These are phyloP conservation scores for Aquilaria agallochum DNA, from an alignment of 441 rosid species.

Conservation along the genomic window DNA sequence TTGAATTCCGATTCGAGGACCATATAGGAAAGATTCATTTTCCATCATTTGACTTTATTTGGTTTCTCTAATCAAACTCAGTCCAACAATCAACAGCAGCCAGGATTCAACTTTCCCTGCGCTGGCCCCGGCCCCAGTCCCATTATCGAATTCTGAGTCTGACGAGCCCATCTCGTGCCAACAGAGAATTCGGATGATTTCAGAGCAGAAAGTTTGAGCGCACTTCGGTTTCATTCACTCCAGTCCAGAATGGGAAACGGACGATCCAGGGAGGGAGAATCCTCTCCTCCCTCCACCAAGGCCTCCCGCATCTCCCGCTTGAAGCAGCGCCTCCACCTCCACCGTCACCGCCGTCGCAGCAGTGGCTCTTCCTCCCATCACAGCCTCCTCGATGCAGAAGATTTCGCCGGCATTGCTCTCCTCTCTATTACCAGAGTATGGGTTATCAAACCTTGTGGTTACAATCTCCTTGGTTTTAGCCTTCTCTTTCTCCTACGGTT, in stretches of 20 bases:
- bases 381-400: slow-evolving; percentile 43
- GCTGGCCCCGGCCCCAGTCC: too few species aligned
- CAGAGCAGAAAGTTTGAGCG: too few species aligned
- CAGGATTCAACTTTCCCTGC: too few species aligned
- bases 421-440: slow-evolving; percentile 61
- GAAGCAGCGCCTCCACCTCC: slow-evolving; percentile 42
- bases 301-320: slow-evolving; percentile 32
- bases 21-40: too few species aligned
- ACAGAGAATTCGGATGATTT: too few species aligned
- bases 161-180: too few species aligned
- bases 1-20: too few species aligned
- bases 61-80: too few species aligned
- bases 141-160: too few species aligned
- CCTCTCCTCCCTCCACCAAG: slow-evolving; percentile 8
- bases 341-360: slow-evolving; percentile 22
- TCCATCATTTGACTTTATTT: too few species aligned
- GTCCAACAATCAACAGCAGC: too few species aligned
- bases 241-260: slow-evolving; percentile 41
- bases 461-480: not conserved
- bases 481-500: not conserved
- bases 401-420: slow-evolving; percentile 87
- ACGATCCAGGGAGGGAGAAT: slow-evolving; percentile 29
- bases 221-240: too few species aligned
- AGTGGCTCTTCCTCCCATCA: slow-evolving; percentile 24
- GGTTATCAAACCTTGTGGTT: not conserved